phyloP scores from a whole-genome alignment of 2,329 filamentous ascomycete species.

The Clarireedia homoeocarpa region DNA sequence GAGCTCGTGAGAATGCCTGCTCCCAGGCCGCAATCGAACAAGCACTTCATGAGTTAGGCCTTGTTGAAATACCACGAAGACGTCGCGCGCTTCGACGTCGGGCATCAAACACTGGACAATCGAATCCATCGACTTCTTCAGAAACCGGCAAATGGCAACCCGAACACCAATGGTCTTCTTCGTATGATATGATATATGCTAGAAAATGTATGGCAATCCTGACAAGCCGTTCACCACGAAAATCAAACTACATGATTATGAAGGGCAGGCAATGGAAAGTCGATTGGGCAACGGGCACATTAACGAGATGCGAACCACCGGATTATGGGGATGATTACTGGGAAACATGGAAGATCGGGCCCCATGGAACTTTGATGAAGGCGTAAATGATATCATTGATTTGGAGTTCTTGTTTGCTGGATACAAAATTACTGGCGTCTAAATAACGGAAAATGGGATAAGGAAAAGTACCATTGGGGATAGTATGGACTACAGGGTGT shows the following conservation, averaged over 20 bases:
- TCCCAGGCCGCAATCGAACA: neutral
- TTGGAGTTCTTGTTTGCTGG: neutral
- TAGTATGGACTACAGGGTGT: too few species aligned
- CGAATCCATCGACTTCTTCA: conserved; percentile 21
- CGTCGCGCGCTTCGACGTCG: neutral
- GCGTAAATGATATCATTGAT: neutral
- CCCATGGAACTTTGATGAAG: neutral
- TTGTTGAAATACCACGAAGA: neutral
- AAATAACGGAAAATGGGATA: neutral
- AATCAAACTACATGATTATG: conserved; percentile 49
- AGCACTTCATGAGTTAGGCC: conserved; percentile 2
- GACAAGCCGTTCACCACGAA: conserved; percentile 47
- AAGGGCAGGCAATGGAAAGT: conserved; percentile 52
- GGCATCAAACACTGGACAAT: neutral
- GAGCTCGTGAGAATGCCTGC: neutral
- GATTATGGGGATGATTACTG: conserved; percentile 39
- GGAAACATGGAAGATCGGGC: conserved; percentile 2
- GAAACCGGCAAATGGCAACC: conserved; percentile 47
- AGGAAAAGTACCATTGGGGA: too few species aligned
- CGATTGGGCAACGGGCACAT: conserved; percentile 50
- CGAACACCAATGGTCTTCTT: conserved; percentile 44
- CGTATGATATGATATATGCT: conserved; percentile 51
- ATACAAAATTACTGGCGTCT: neutral
- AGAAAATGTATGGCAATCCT: conserved; percentile 53
- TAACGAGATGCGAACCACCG: conserved; percentile 46